phyloP scores from a whole-genome alignment of 345 rosid species.

The Triadica sebifera region DNA sequence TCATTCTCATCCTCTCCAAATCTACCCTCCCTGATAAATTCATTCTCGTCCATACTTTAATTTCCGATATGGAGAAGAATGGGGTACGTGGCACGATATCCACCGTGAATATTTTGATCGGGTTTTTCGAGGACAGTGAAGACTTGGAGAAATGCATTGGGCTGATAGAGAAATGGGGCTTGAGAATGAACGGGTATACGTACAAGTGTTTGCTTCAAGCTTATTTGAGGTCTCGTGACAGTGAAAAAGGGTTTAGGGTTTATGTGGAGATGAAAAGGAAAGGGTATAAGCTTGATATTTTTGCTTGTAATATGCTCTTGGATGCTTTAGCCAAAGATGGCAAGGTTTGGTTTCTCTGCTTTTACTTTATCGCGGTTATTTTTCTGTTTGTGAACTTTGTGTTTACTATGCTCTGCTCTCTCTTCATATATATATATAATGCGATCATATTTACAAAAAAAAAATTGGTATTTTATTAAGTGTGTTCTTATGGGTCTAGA shows the following conservation, averaged over 20 bases:
- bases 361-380: not conserved
- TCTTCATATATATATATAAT: no score
- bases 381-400: slow-evolving; percentile 1
- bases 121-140: slow-evolving; percentile 52
- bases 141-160: slow-evolving; percentile 56
- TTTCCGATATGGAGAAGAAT: slow-evolving; percentile 59
- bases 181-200: slow-evolving; percentile 72
- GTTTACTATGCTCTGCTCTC: not conserved
- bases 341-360: slow-evolving; percentile 41
- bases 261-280: slow-evolving; percentile 67
- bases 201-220: slow-evolving; percentile 86
- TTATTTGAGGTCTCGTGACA: slow-evolving; percentile 60
- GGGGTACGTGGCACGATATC: slow-evolving; percentile 62
- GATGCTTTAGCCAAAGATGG: slow-evolving; percentile 77
- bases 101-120: slow-evolving; percentile 69
- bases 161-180: slow-evolving; percentile 66
- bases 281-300: slow-evolving; percentile 66
- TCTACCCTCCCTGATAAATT: slow-evolving; percentile 48
- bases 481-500: not conserved
- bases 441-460: not conserved
- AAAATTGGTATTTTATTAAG: not conserved
- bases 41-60: slow-evolving; percentile 45
- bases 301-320: slow-evolving; percentile 85
- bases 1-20: slow-evolving; percentile 69
- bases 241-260: slow-evolving; percentile 45